Base-by-base conservation (phyloP, 768 basidiomycete genomes). In the Boletus barrowsii region DNA sequence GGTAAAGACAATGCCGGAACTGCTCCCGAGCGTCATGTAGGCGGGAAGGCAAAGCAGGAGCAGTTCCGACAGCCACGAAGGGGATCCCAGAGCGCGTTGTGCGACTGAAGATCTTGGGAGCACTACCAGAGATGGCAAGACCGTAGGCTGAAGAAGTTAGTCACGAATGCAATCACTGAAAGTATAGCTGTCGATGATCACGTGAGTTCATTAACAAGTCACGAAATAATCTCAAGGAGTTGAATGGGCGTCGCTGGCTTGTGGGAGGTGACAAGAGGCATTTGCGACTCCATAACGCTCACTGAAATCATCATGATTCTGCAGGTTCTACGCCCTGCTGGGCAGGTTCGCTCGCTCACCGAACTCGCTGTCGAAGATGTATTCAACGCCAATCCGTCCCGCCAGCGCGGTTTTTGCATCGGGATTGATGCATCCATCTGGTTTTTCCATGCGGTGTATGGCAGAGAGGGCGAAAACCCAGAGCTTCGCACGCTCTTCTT, bases 351-450 rank as follows among this genome's bases (percentile, higher is more conserved):
- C 30, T 93, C 93, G 11, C 72, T 94, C 36, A 88, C 89, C 0
- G 81, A 90, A 45, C 73, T 94, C 26, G 81, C 90, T 1, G 81
- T 90, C 29, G 75, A 76, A 32, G 84, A 93, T 49, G 90, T 92
- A 0, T 90, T 93, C 65, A 76, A 83, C 49, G 75, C 78, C 18
- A 90, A 90, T 62, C 76, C n/a, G n/a, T n/a, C n/a, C n/a, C 22
- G 81, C 20, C 73, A 82, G 32, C 80, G 91, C 42, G 92, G 90
- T 9, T 87, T 86, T 58, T 82, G 90, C 22, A 74, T 96, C 30
- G 93, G 93, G 3, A 91, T 95, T 44, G 93, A 96, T 64, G 90
- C 90, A 17, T 86, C 75, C 70, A 70, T 91, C 51, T 90, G 87
- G 88, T 88, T 89, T 65, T 88, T 86, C 56, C 90, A 93, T 40